Base-by-base conservation (phyloP, 2,329 filamentous ascomycete genomes). In the Stemphylium vesicarium region DNA sequence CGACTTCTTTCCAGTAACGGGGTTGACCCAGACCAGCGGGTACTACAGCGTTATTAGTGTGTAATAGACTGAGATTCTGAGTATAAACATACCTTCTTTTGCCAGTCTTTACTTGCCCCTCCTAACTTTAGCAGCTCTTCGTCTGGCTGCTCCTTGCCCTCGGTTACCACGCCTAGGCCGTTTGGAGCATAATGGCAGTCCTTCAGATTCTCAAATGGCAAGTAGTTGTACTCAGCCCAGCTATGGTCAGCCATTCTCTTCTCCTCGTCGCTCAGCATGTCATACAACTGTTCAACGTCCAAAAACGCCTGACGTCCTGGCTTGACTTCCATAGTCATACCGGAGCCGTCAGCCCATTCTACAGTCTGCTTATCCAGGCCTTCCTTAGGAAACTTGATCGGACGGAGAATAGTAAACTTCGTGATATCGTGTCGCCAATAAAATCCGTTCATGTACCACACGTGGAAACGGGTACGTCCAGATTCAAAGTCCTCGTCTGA, bases 261-360 rank as follows among this genome's bases (percentile, higher is more conserved):
- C 16, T 51, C 48, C 40, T 51, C 48, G 13, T 51, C 48, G 35
- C 48, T 51, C 13, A 51, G 33, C 40, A 44, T 45, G 7, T 51
- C 40, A 32, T 45, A 51, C 48, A 51, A 37, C 8, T 51, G 40
- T n/a, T 51, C 48, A 16, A 44, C 40, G 16, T 44, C 40, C 15
- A 51, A 32, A 39, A 44, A 51, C 15, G 48, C 48, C 12, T 32
- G 37, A 13, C 48, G 48, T 11, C 48, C 40, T 37, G 40, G 48
- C 40, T 42, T 38, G 2, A 51, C 48, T 22, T 44, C 40, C 33
- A 51, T 51, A 24, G 31, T 51, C 22, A 22, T 16, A 24, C 40
- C 48, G 4, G 33, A 44, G 33, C 22, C 24, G 15, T 51, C 40
- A 29, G 40, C 48, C 48, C 48, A 51, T 16, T 45, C 48, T 16